Percentiles rank a stretch among this genome's conserved stretches.
Evolutionary conservation across 345 rosid species (phyloP).

Genomic region (Melaleuca alternifolia): DNA sequence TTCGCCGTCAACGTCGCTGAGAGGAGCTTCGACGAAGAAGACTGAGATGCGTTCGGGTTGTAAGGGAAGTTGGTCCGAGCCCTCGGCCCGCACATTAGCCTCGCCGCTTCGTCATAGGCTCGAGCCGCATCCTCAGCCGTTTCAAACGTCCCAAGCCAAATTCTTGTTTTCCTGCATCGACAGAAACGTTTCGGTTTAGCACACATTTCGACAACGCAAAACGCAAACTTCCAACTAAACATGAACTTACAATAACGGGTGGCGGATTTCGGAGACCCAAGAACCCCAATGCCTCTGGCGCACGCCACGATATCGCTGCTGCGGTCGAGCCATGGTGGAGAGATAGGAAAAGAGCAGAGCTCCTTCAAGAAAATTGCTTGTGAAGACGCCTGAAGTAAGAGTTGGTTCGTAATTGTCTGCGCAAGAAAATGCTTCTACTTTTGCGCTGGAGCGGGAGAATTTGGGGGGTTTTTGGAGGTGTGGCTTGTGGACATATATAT

Average conservation of each 20-base stretch:
- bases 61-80: slow-evolving; percentile 92
- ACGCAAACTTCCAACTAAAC: neutral
- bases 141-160: slow-evolving; percentile 97
- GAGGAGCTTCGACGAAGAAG: slow-evolving; percentile 76
- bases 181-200: slow-evolving; percentile 4
- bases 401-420: neutral
- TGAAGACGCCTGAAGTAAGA: slow-evolving; percentile 12
- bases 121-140: slow-evolving; percentile 96
- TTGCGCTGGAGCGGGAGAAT: slow-evolving; percentile 16
- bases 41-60: slow-evolving; percentile 53
- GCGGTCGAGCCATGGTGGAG: slow-evolving; percentile 73
- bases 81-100: slow-evolving; percentile 94
- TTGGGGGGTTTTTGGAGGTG: slow-evolving; percentile 50
- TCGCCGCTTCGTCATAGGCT: slow-evolving; percentile 95
- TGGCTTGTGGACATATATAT: slow-evolving; percentile 12
- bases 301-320: slow-evolving; percentile 92
- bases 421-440: neutral
- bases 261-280: slow-evolving; percentile 99
- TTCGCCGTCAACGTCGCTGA: slow-evolving; percentile 89
- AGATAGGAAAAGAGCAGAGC: neutral
- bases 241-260: slow-evolving; percentile 65
- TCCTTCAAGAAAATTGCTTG: slow-evolving; percentile 21
- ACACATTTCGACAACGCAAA: neutral
- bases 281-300: slow-evolving; percentile 99
- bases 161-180: slow-evolving; percentile 75